Percentiles rank a stretch among this genome's conserved stretches.
Conservation (phyloP, 805 yeast species). For the Candida oleophila region DNA sequence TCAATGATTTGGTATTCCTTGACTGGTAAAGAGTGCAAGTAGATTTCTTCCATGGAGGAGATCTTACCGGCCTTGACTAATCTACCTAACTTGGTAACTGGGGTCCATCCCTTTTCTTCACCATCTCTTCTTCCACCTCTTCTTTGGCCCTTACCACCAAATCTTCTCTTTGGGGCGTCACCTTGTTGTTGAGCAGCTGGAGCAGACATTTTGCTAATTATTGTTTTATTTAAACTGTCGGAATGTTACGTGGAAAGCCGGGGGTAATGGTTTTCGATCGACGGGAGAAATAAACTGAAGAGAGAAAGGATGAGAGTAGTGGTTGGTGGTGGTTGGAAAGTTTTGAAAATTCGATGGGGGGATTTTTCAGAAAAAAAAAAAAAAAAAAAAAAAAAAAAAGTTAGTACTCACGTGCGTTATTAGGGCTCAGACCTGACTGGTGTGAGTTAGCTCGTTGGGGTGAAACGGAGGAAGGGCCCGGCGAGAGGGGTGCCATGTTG, state of each 20-base stretch:
- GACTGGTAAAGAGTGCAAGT: constrained; percentile 98
- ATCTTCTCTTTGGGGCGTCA: constrained; percentile 46
- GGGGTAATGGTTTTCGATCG: constrained; percentile 68
- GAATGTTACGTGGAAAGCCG: constrained; percentile 74
- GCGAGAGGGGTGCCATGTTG: not conserved
- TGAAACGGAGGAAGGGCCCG: not conserved
- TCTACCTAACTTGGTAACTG: constrained; percentile 99
- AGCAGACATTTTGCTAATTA: constrained; percentile 42
- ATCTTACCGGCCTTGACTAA: constrained; percentile 98
- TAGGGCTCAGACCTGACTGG: constrained; percentile 5
- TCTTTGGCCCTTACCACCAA: constrained; percentile 57
- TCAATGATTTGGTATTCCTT: constrained; percentile 99
- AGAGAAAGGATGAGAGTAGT: constrained; percentile 6
- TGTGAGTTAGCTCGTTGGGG: not conserved
- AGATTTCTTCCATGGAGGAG: constrained; percentile 94
- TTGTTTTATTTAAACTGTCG: constrained; percentile 39
- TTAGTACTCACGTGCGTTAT: not conserved
- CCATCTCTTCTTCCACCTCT: constrained; percentile 68
- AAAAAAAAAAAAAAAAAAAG: constrained; percentile 2
- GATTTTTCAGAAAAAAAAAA: constrained; percentile 3
- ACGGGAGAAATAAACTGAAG: constrained; percentile 21
- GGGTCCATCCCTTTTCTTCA: constrained; percentile 99
- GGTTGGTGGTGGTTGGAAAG: not conserved
- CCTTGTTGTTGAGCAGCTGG: constrained; percentile 31
- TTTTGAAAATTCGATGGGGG: not conserved